Percentiles rank a stretch among this genome's conserved stretches.
Evolutionary conservation across 352 stramenopile genomes (phyloP).

Genomic region (Phytophthora hibernalis): DNA sequence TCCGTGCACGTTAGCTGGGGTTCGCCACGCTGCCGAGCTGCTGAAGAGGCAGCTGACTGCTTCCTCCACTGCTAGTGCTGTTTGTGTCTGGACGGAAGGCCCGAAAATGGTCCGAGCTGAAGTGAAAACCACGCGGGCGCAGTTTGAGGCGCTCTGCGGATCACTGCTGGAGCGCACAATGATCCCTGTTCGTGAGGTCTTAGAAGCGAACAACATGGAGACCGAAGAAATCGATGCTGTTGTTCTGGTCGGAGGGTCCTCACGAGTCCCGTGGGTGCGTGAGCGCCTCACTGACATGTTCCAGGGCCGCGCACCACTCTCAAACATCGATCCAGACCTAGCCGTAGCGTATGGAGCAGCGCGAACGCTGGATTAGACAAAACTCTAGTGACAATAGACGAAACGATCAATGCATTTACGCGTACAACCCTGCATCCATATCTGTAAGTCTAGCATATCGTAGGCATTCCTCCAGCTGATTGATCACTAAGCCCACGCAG

Average conservation of each 20-base stretch:
- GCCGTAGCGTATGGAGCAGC: slow-evolving; percentile 72
- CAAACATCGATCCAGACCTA: slow-evolving; percentile 72
- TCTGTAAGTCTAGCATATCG: neutral
- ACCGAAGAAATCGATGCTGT: slow-evolving; percentile 61
- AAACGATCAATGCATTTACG: slow-evolving; percentile 11
- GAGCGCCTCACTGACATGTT: slow-evolving; percentile 55
- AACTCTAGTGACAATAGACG: slow-evolving; percentile 22
- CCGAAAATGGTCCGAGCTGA: slow-evolving; percentile 22
- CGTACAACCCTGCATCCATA: neutral
- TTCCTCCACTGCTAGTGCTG: slow-evolving; percentile 26
- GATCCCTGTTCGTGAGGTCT: slow-evolving; percentile 55
- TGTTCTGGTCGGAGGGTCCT: slow-evolving; percentile 65
- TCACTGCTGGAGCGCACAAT: slow-evolving; percentile 66
- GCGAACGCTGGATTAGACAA: slow-evolving; percentile 54
- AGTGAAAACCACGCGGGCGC: slow-evolving; percentile 45
- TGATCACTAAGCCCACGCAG: neutral
- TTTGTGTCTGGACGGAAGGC: slow-evolving; percentile 39
- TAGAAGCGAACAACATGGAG: slow-evolving; percentile 67
- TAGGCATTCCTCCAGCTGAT: neutral
- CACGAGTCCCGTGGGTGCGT: slow-evolving; percentile 67
- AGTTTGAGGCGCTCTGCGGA: slow-evolving; percentile 58
- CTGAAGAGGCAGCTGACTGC: slow-evolving; percentile 64
- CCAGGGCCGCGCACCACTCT: slow-evolving; percentile 48
- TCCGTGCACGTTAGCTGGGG: slow-evolving; percentile 60
- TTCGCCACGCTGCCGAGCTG: slow-evolving; percentile 61